Base-by-base conservation (phyloP, 148 eudicot species). In the Hydrangea macrophylla region DNA sequence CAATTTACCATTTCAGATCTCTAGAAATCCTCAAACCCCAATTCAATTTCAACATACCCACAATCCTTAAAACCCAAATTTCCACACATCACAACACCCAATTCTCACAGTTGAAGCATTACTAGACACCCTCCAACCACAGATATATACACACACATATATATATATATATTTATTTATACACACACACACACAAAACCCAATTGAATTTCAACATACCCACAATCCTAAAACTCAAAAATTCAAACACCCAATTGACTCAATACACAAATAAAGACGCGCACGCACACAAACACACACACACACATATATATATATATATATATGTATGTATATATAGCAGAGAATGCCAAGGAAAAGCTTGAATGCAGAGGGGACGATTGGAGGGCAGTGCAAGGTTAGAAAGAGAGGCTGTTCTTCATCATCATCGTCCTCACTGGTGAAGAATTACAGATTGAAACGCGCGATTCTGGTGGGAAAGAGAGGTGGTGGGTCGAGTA, bases 361-460 rank as follows among this genome's bases (percentile, higher is more conserved):
- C 9, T 17, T 70, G 32, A 62, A 81, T 68, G 60, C 50, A 65
- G 79, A 80, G 28, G 62, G 70, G 27, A 71, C 50, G 54, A 54
- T 60, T 53, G 82, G 77, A 65, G 76, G 75, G 79, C 56, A 83
- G 37, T 82, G 86, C 69, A 88, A 79, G 70, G 82, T 84, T 65
- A 84, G 96, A 69, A 88, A 84, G 72, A 81, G 93, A 44, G 93
- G 83, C 0, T 71, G 79, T 62, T 88, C 96, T 7, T 87, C 96
- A 7, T 72, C 88, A 5, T 78, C 88, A 5, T 81, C 92, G 1
- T 84, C 96, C 5, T 76, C 85, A 27, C 62, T 83, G 36, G 83
- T 67, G 26, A 79, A 69, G 70, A 78, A 78, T 70, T 81, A 78
- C 58, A 79, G 87, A 37, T 64, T 90, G 60, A 88, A 90, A 69